Conservation (phyloP, 345 rosid genomes). For the Hirschfeldia incana region DNA sequence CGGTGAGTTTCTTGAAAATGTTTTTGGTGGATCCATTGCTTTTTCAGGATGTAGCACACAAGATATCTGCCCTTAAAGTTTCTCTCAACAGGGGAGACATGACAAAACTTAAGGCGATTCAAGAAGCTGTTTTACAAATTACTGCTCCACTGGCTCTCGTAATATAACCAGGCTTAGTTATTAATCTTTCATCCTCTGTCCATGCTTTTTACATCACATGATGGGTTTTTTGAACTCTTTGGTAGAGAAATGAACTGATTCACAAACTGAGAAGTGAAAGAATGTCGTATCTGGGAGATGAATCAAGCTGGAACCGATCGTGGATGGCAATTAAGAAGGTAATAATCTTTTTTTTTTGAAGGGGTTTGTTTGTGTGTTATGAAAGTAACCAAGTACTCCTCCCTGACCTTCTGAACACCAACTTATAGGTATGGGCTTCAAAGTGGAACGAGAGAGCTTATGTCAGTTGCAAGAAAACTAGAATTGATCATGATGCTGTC, state of each 20-base stretch:
- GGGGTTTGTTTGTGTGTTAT: background rate
- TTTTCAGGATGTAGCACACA: slow-evolving; percentile 51
- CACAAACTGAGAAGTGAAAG: slow-evolving; percentile 67
- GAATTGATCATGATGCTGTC: slow-evolving; percentile 76
- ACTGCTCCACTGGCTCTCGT: slow-evolving; percentile 35
- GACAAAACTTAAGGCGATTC: slow-evolving; percentile 51
- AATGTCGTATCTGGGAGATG: slow-evolving; percentile 90
- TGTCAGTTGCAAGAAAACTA: slow-evolving; percentile 76
- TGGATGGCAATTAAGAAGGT: slow-evolving; percentile 97
- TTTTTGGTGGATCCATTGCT: slow-evolving; percentile 4
- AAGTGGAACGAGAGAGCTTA: slow-evolving; percentile 99
- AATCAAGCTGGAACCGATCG: slow-evolving; percentile 80
- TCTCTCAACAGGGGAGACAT: slow-evolving; percentile 49
- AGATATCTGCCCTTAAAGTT: slow-evolving; percentile 37
- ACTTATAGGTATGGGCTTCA: slow-evolving; percentile 89
- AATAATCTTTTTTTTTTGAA: background rate
- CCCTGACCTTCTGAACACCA: background rate
- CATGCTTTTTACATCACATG: slow-evolving; percentile 1
- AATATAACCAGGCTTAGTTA: background rate
- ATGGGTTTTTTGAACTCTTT: slow-evolving; percentile 13
- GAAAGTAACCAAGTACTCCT: slow-evolving; percentile 13
- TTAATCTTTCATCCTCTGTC: slow-evolving; percentile 19
- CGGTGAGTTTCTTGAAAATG: background rate
- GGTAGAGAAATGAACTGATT: slow-evolving; percentile 82
- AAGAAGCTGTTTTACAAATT: slow-evolving; percentile 53